These are phyloP conservation scores for Boletus sp. DNA, from an alignment of 768 basidiomycete genomes.

Conservation along the genomic window DNA sequence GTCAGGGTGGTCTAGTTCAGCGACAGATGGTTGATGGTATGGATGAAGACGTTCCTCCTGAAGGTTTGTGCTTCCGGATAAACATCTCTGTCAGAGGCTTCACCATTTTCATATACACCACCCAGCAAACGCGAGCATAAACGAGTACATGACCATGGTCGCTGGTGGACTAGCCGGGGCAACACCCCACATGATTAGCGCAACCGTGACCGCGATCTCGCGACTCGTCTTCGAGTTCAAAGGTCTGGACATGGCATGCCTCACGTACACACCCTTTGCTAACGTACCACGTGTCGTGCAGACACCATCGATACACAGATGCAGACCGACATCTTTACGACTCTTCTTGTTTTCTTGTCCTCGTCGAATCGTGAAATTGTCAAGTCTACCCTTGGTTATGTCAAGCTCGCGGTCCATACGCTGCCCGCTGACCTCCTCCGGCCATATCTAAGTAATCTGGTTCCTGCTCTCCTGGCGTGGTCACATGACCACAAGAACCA, in stretches of 20 bases:
- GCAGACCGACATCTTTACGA: slow-evolving; percentile 81
- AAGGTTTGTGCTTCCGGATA: slow-evolving; percentile 30
- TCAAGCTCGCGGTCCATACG: slow-evolving; percentile 90
- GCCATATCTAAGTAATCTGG: slow-evolving; percentile 74
- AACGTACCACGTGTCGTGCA: slow-evolving; percentile 26
- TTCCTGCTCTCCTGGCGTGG: slow-evolving; percentile 85
- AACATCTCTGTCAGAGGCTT: neutral
- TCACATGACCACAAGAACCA: slow-evolving; percentile 99
- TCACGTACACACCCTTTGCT: neutral
- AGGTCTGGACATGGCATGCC: slow-evolving; percentile 42
- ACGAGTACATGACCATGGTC: slow-evolving; percentile 96
- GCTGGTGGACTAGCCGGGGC: slow-evolving; percentile 92
- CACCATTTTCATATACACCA: slow-evolving; percentile 12
- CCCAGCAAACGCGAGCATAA: slow-evolving; percentile 66
- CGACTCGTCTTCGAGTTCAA: slow-evolving; percentile 95
- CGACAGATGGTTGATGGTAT: slow-evolving; percentile 76
- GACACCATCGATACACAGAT: slow-evolving; percentile 68
- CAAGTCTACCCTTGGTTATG: slow-evolving; percentile 91
- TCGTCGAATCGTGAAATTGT: slow-evolving; percentile 97
- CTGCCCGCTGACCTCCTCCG: slow-evolving; percentile 66
- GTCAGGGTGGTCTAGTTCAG: slow-evolving; percentile 76
- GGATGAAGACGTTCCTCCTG: slow-evolving; percentile 61
- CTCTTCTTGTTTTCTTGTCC: slow-evolving; percentile 84
- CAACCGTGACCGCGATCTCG: slow-evolving; percentile 91
- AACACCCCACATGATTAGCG: slow-evolving; percentile 97